Percentiles rank a stretch among this genome's conserved stretches.
These are phyloP conservation scores for Moelleriella libera DNA, from an alignment of 2,329 filamentous ascomycete genomes.

Conservation along the genomic window DNA sequence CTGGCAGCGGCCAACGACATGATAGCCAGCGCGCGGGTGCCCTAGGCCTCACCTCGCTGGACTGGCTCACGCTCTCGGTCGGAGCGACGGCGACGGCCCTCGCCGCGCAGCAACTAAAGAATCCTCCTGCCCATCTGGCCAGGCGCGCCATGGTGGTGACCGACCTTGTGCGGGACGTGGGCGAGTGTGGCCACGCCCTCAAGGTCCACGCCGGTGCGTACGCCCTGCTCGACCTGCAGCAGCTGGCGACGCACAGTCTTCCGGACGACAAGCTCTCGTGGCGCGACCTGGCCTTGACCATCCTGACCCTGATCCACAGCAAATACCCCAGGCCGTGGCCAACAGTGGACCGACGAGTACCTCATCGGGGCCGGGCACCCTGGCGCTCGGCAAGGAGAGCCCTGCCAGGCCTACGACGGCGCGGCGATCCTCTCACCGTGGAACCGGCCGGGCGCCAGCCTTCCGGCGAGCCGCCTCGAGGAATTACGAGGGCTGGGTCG, in stretches of 20 bases:
- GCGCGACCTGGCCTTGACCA: conserved; percentile 47
- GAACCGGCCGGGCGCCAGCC: conserved; percentile 17
- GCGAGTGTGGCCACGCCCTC: conserved; percentile 27
- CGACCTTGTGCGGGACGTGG: conserved; percentile 7
- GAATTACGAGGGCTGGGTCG: conserved; percentile 45
- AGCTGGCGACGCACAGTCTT: conserved; percentile 56
- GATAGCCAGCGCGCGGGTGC: conserved; percentile 6
- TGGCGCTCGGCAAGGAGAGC: conserved; percentile 59
- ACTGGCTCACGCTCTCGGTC: conserved; percentile 37
- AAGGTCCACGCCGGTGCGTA: conserved; percentile 71
- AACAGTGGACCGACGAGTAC: conserved; percentile 38
- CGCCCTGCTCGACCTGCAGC: conserved; percentile 63
- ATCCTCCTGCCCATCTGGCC: conserved; percentile 2
- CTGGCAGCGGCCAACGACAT: conserved; percentile 11
- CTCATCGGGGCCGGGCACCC: conserved; percentile 51
- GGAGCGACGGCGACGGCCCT: conserved; percentile 62
- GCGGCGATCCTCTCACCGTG: conserved; percentile 58
- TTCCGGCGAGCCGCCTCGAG: conserved; percentile 15
- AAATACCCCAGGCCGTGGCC: conserved; percentile 47
- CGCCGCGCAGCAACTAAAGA: conserved; percentile 12
- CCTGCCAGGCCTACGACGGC: conserved; percentile 52
- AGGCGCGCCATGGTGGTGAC: conserved; percentile 7
- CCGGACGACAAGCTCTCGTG: conserved; percentile 27
- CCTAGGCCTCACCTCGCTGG: conserved; percentile 7
- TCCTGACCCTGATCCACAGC: conserved; percentile 59